Evolutionary conservation across 495 filamentous ascomycete species (phyloP), one percentile per base, ranked within the genome.

Genomic region (Neurospora sp.): DNA sequence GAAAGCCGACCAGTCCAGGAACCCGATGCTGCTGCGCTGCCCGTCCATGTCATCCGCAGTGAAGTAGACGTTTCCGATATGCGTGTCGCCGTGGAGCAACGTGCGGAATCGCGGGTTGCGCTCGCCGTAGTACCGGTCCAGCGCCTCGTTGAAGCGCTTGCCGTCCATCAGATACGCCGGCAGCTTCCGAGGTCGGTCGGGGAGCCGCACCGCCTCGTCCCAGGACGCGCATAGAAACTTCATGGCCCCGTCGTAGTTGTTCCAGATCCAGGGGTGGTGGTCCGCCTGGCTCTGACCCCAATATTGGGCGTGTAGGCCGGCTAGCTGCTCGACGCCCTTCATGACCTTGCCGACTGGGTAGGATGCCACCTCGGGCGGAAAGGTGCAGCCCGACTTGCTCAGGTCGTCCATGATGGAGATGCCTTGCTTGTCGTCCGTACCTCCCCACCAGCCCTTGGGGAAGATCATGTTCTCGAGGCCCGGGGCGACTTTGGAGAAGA

Each of bases 331-430:
- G 41, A 79, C 69, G n/a, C 76, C 79, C 41, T 75, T 49, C 31
- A 73, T 40, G 38, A 79, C 79, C 18, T 70, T 70, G 27, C 71
- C 46, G 23, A 78, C 72, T 2, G 79, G 74, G 73, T 78, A 80
- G 9, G 70, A 71, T n/a, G 76, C 73, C 1, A 74, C 72, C 60
- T 77, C 79, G 27, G 76, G 73, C n/a, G 79, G 78, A 72, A 81
- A 79, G 2, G 75, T 77, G 41, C 78, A 79, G 16, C 75, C 78
- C 4, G 78, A 74, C 6, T 73, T 40, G 18, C 72, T 75, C 14
- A 83, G 73, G 71, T 83, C 81, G 20, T 79, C 75, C 79, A 83
- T 82, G 35, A 83, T 78, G 23, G 73, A 74, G 44, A 83, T 81
- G 18, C 81, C 81, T 39, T 83, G 81, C 44, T 72, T 75, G 2